A percentile compares a stretch with the other conserved stretches of the same genome.
Conservation (phyloP, 805 yeast genomes). For the Schwanniomyces polymorphus region DNA sequence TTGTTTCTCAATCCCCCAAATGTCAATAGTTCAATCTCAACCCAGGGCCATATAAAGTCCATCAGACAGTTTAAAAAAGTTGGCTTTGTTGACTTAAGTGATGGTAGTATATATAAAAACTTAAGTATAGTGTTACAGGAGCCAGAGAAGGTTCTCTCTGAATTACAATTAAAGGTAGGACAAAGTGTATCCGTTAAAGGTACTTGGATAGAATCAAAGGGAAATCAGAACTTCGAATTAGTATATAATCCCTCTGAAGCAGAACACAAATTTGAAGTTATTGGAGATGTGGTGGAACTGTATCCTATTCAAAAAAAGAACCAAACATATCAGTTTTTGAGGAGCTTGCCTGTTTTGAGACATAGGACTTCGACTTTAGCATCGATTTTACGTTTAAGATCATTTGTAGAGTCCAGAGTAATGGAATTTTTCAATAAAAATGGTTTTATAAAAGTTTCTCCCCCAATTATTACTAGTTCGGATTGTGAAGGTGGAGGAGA, state of each 20-base stretch:
- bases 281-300: conserved; percentile 61
- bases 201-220: conserved; percentile 30
- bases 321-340: conserved; percentile 63
- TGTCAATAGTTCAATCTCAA: conserved; percentile 35
- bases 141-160: conserved; percentile 15
- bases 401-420: conserved; percentile 57
- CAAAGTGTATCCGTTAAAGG: conserved; percentile 38
- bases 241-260: conserved; percentile 22
- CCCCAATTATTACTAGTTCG: conserved; percentile 84
- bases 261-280: conserved; percentile 36
- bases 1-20: conserved; percentile 33
- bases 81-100: conserved; percentile 77
- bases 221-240: conserved; percentile 33
- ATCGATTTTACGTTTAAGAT: conserved; percentile 70
- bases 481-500: conserved; percentile 99
- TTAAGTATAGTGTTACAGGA: conserved; percentile 49
- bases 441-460: conserved; percentile 70
- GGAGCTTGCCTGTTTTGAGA: conserved; percentile 74
- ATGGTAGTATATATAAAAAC: conserved; percentile 63
- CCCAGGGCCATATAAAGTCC: conserved; percentile 68
- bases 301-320: conserved; percentile 86
- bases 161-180: conserved; percentile 47
- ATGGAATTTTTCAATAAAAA: conserved; percentile 52
- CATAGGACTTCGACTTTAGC: conserved; percentile 70
- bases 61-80: conserved; percentile 72